Conservation (phyloP, 2,329 filamentous ascomycete genomes). For the Fusarium sulawesiense region DNA sequence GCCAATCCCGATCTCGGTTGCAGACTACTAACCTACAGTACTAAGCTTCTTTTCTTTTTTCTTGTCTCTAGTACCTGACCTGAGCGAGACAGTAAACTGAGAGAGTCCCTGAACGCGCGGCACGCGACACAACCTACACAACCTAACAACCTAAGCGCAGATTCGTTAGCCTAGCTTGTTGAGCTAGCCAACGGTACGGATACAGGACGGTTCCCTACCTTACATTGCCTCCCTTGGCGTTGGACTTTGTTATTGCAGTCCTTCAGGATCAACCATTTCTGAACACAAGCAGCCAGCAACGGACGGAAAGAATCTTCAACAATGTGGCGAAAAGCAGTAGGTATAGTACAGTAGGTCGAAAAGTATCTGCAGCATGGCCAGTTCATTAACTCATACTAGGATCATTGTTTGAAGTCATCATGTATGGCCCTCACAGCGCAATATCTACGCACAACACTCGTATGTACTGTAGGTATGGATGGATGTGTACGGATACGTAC, state of each 20-base stretch:
- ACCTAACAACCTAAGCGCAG: constrained; percentile 4
- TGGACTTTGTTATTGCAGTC: background rate
- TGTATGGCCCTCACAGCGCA: background rate
- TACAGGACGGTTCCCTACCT: background rate
- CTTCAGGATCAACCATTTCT: background rate
- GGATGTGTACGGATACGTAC: background rate
- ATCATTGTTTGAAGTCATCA: background rate
- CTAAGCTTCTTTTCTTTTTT: background rate
- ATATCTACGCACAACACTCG: background rate
- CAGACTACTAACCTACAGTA: background rate
- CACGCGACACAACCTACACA: constrained; percentile 26
- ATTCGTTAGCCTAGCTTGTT: background rate
- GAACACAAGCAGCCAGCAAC: background rate
- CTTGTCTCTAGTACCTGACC: constrained; percentile 24
- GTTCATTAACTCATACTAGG: background rate
- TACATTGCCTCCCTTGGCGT: constrained; percentile 8
- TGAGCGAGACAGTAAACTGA: background rate
- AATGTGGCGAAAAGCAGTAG: background rate
- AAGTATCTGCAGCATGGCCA: background rate
- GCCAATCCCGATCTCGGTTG: background rate
- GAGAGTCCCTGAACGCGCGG: constrained; percentile 34
- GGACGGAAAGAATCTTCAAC: background rate
- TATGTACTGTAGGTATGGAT: background rate
- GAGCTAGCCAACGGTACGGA: background rate
- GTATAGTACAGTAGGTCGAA: background rate